phyloP scores from a whole-genome alignment of 257 asterid species.

The Primulina eburnea region DNA sequence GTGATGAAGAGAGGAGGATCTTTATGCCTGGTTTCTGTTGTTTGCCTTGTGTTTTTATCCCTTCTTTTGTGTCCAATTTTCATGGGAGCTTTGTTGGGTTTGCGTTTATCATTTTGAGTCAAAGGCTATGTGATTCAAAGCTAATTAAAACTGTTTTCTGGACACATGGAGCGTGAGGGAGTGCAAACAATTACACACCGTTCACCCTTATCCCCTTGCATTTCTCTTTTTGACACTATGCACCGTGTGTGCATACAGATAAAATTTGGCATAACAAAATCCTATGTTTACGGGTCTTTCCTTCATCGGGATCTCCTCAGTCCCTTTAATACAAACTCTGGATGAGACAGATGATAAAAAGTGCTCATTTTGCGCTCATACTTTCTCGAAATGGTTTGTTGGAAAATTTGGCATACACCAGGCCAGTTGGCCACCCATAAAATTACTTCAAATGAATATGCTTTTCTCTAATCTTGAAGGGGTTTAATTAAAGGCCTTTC shows the following conservation, averaged over 20 bases:
- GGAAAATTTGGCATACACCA: not conserved
- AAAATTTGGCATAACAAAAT: slow-evolving; percentile 6
- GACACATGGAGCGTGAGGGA: slow-evolving; percentile 10
- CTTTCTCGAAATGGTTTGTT: slow-evolving; percentile 3
- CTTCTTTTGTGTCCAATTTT: slow-evolving; percentile 6
- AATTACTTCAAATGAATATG: too few relatives aligned
- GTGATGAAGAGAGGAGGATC: slow-evolving; percentile 20
- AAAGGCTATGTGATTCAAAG: slow-evolving; percentile 29
- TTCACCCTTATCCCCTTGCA: slow-evolving; percentile 23
- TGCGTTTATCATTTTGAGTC: slow-evolving; percentile 18
- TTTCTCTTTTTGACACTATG: slow-evolving; percentile 4
- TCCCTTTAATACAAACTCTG: not conserved
- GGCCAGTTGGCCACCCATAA: not conserved
- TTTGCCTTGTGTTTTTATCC: slow-evolving; percentile 15
- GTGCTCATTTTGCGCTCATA: slow-evolving; percentile 25
- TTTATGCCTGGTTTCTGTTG: not conserved
- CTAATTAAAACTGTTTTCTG: slow-evolving; percentile 22
- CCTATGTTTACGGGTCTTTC: slow-evolving; percentile 22
- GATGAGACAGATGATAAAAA: slow-evolving; percentile 11
- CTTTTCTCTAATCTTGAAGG: not conserved
- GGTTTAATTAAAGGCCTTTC: not conserved
- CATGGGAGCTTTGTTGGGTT: slow-evolving; percentile 8
- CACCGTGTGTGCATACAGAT: not conserved
- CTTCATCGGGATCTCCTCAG: slow-evolving; percentile 19
- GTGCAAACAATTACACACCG: slow-evolving; percentile 23